Evolutionary conservation across 768 basidiomycete species (phyloP).

Genomic region (Scleroderma citrinum): DNA sequence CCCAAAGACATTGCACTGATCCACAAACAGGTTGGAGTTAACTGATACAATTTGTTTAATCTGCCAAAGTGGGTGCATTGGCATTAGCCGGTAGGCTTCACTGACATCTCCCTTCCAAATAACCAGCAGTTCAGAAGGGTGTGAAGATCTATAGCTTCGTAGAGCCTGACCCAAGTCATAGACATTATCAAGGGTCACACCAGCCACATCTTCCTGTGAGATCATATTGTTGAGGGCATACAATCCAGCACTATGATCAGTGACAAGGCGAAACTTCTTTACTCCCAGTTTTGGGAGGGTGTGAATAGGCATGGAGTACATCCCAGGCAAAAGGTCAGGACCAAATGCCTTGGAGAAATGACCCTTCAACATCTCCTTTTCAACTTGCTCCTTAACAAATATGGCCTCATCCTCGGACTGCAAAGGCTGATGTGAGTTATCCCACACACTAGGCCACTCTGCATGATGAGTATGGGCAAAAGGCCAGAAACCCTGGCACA

Average conservation of each 20-base stretch:
- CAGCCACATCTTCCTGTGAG: conserved; percentile 11
- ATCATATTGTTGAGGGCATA: conserved; percentile 35
- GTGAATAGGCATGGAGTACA: conserved; percentile 36
- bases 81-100: conserved; percentile 32
- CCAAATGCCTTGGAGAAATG: conserved; percentile 23
- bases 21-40: conserved; percentile 16
- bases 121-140: not conserved
- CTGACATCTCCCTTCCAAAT: conserved; percentile 34
- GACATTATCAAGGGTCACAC: conserved; percentile 30
- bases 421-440: conserved; percentile 19
- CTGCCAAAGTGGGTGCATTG: conserved; percentile 36
- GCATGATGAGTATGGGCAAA: conserved; percentile 22
- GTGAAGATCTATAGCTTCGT: rapidly evolving
- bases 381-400: conserved; percentile 22
- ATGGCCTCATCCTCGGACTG: conserved; percentile 2
- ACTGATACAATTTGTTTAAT: conserved; percentile 32
- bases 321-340: conserved; percentile 29
- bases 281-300: conserved; percentile 39
- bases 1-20: conserved; percentile 23
- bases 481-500: conserved; percentile 43
- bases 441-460: conserved; percentile 18
- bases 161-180: conserved; percentile 22
- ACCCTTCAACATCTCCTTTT: not conserved
- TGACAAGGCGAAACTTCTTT: conserved; percentile 31
- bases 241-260: conserved; percentile 32